Evolutionary conservation across 306 rosid species (phyloP).

Genomic region (Sechiopsis laciniata): DNA sequence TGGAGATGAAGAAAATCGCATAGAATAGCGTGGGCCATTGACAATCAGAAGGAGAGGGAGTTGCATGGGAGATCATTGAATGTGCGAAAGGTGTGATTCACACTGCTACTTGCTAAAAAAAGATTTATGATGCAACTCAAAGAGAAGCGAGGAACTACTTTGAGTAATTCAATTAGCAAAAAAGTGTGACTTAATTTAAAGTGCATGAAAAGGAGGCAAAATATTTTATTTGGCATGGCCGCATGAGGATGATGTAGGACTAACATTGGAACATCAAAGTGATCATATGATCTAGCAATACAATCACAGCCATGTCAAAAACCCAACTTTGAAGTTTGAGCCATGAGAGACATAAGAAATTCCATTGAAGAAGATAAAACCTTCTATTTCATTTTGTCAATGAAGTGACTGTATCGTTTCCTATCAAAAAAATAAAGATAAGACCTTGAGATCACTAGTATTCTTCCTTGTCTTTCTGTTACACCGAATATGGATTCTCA

Average conservation of each 20-base stretch:
- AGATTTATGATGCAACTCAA: too few species aligned
- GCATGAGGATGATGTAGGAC: background rate
- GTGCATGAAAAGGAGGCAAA: background rate
- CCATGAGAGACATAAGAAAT: background rate
- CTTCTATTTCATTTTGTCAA: too few species aligned
- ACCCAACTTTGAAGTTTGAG: background rate
- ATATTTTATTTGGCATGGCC: background rate
- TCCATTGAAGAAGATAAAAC: conserved; percentile 2
- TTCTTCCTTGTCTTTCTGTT: background rate
- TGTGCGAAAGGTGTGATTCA: too few species aligned
- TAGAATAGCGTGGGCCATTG: too few species aligned
- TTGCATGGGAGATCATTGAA: too few species aligned
- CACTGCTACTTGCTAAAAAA: too few species aligned
- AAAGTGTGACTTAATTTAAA: background rate
- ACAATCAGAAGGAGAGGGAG: too few species aligned
- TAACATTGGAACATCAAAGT: background rate
- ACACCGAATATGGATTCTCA: background rate
- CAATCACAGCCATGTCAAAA: background rate
- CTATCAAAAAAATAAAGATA: too few species aligned
- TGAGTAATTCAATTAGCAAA: too few species aligned
- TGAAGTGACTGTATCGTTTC: too few species aligned
- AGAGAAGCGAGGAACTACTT: too few species aligned
- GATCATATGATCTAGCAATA: background rate
- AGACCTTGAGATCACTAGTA: conserved; percentile 3
- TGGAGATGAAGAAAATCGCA: too few species aligned